Conservation (phyloP, 257 asterid genomes). For the Solanum clarkiae region DNA sequence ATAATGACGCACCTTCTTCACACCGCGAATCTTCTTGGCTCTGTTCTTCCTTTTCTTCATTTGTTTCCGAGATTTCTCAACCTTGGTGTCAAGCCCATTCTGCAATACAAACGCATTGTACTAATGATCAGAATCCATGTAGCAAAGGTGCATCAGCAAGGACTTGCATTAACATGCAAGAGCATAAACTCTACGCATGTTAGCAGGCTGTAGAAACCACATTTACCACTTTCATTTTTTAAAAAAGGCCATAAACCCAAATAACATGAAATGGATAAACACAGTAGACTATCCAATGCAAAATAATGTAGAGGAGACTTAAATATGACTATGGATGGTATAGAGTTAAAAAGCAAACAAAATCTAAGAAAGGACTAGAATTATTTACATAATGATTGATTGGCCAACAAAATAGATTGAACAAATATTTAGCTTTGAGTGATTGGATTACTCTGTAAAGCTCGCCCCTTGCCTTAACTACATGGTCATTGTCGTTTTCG, state of each 20-base stretch:
- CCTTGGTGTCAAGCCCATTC: conserved; percentile 5
- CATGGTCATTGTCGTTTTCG: neutral
- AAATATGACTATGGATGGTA: no score
- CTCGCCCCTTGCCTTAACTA: neutral
- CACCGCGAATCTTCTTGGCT: conserved; percentile 2
- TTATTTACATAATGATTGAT: no score
- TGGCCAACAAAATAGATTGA: no score
- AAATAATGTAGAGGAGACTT: no score
- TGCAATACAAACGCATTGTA: neutral
- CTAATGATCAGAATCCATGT: neutral
- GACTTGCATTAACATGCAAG: neutral
- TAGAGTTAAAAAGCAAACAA: no score
- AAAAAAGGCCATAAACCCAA: neutral
- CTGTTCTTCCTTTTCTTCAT: conserved; percentile 5
- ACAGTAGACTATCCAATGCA: neutral
- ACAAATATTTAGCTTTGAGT: no score
- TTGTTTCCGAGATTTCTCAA: conserved; percentile 6
- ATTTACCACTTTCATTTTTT: neutral
- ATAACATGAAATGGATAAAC: neutral
- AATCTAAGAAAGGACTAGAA: no score
- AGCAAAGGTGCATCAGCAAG: neutral
- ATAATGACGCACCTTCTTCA: neutral
- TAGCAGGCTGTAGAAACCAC: neutral
- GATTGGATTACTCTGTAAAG: neutral
- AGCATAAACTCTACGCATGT: neutral